Conservation (phyloP, 371 early-diverging fungal genomes). For the Syncephalastrum contaminatum region DNA sequence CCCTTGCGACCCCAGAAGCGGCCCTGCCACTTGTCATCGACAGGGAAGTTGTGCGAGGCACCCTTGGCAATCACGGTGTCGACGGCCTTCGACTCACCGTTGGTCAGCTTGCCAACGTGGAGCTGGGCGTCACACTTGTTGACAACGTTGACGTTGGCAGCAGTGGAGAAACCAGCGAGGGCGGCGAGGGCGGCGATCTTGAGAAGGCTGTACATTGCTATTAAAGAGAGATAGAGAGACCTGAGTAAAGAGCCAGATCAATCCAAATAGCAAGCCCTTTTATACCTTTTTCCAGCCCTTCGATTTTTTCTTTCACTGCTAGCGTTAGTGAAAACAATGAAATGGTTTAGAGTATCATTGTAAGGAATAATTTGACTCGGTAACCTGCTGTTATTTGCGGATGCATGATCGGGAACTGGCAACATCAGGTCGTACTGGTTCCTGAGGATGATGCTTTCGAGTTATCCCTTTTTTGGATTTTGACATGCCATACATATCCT, state of each 20-base stretch:
- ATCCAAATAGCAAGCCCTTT: too few relatives aligned
- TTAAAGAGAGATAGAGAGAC: not conserved
- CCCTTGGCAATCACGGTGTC: slow-evolving; percentile 17
- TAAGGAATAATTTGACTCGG: too few relatives aligned
- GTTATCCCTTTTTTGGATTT: too few relatives aligned
- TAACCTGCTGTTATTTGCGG: too few relatives aligned
- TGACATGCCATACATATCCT: too few relatives aligned
- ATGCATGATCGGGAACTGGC: too few relatives aligned
- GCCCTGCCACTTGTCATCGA: slow-evolving; percentile 31
- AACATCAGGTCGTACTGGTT: too few relatives aligned
- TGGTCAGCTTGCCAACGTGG: slow-evolving; percentile 35
- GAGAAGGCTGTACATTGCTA: slow-evolving; percentile 16
- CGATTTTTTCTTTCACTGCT: too few relatives aligned
- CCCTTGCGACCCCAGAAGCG: slow-evolving; percentile 36
- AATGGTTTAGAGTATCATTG: too few relatives aligned
- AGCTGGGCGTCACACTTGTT: slow-evolving; percentile 30
- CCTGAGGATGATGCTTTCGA: too few relatives aligned
- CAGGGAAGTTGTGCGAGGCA: slow-evolving; percentile 13
- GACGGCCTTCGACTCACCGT: slow-evolving; percentile 12
- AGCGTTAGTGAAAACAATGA: too few relatives aligned
- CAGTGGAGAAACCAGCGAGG: slow-evolving; percentile 16
- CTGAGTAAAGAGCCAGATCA: not conserved
- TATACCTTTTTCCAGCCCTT: too few relatives aligned
- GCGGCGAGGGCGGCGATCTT: slow-evolving; percentile 17
- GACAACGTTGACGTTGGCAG: slow-evolving; percentile 11